Base-by-base conservation (phyloP, 345 rosid species). In the Leavenworthia alabamica region DNA sequence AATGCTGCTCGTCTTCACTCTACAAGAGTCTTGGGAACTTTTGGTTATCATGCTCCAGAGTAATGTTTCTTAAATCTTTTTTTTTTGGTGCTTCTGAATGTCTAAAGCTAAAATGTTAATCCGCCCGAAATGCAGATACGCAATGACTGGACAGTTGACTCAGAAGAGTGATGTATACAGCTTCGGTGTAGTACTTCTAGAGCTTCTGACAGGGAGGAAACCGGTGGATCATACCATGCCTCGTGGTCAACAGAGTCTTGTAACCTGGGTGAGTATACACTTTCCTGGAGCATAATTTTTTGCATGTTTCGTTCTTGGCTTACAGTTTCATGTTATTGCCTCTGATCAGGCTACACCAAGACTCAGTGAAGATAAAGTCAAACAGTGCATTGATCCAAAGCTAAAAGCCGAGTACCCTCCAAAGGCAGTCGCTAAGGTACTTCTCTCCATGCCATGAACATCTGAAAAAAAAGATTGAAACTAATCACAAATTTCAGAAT, bases 381-480 rank as follows among this genome's bases (percentile, higher is more conserved):
- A 85, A 61, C 95, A 92, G 53, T 92, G 98, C 69, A 96, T 92
- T 10, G 98, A 92, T 81, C 98, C 96, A 51, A 92, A 88, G 83
- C 83, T 92, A 55, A 85, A 83, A 64, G 86, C 89, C n/a, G 95
- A 92, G n/a, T 89, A 83, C 69, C 95, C 97, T 36, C 89, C 90
- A 7, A 92, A 92, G 80, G 98, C 93, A 76, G 88, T 92, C 41
- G 98, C 98, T 39, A 92, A 92, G 98, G 96, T 82, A 74, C 60
- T 33, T 51, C 44, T 27, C 8, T 49, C 42, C 36, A 16, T 47
- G 13, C 41, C 28, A 23, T 48, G 45, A 62, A 53, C 37, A 62
- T 44, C 27, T 29, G 22, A 20, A 7, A 28, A 48, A 46, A 46
- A 40, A 1, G 2, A 22, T 11, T 61, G 19, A 19, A 59, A 57